Evolutionary conservation across 2,329 filamentous ascomycete genomes (phyloP), one percentile per base, ranked within the genome.

Genomic region (Ascochyta viciae-villosae): DNA sequence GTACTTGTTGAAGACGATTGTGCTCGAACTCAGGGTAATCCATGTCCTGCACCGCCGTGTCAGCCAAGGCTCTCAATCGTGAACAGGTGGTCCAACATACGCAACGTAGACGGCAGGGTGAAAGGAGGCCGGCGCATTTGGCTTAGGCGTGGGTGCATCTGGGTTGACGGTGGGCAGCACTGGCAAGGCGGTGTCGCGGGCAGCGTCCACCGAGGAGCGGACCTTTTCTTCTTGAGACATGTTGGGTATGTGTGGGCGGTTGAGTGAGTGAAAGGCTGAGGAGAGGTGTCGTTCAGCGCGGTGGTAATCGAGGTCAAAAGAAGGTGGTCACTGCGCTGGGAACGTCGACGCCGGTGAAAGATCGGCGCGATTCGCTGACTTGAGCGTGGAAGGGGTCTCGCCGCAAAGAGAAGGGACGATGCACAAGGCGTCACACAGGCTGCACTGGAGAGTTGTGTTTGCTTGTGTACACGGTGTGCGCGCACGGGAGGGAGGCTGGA

Each of bases 1-100:
- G 87, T 91, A 96, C 86, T 99, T 99, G 88, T 99, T 98, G 89
- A 97, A 98, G 60, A 99, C 83, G 76, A 99, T 99, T 74, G 98
- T 92, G 70, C 89, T 91, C 39, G 92, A 96, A 73, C 91, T 96
- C 76, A 97, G 84, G 57, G 88, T 82, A 74, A 99, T 98, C 95
- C 95, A 99, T 67, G 88, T 83, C 70, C 93, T 96, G 77, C 47
- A 15, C 12, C 12, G 33, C 46, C 13, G 51, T 45, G 60, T 74
- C 56, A 73, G 71, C 47, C 19, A 34, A 26, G 54, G 51, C 50
- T 27, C 43, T 46, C 35, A 22, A 45, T 37, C 16, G 41, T 38
- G 22, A 42, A 81, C 83, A 75, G 77, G 87, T 16, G 49, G 26
- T 29, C 31, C 16, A 26, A 77, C 80, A 74, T 78, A 87, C 84